Conservation (phyloP, 139 green algal species). For the Penium margaritaceum region DNA sequence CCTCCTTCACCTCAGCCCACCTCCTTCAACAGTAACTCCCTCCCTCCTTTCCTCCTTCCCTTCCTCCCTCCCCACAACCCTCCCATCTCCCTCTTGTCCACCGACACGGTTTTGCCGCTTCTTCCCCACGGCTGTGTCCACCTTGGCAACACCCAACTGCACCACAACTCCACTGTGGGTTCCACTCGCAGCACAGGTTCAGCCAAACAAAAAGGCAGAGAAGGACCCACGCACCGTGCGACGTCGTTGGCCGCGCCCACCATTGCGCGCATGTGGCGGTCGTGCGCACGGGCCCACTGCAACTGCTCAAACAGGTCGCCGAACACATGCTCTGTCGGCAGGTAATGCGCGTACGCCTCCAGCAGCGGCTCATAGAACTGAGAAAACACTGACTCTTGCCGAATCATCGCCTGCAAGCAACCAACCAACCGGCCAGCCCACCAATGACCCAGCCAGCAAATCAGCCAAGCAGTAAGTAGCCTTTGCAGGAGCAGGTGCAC, state of each 20-base stretch:
- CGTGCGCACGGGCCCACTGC: neutral
- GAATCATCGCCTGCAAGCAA: slow-evolving; percentile 17
- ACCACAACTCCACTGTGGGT: too few species aligned
- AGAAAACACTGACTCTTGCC: slow-evolving; percentile 12
- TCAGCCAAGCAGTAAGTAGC: neutral
- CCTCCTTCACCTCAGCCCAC: too few species aligned
- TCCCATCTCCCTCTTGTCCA: too few species aligned
- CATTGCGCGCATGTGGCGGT: neutral
- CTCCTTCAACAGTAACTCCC: too few species aligned
- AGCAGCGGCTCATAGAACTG: slow-evolving; percentile 21
- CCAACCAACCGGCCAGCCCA: neutral
- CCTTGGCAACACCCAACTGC: too few species aligned
- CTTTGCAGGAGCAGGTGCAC: neutral
- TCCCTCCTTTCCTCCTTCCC: too few species aligned
- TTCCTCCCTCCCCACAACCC: too few species aligned
- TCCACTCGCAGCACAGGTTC: too few species aligned
- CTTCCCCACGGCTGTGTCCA: too few species aligned
- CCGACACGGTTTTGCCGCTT: too few species aligned
- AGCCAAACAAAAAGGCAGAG: too few species aligned
- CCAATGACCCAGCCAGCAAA: neutral
- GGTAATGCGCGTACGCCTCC: neutral
- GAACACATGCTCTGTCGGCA: slow-evolving; percentile 13
- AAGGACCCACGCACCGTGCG: too few species aligned
- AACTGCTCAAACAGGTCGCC: slow-evolving; percentile 2
- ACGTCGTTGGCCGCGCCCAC: slow-evolving; percentile 4